These are phyloP conservation scores for Sporothrix globosa DNA, from an alignment of 2,329 filamentous ascomycete species.

Conservation along the genomic window DNA sequence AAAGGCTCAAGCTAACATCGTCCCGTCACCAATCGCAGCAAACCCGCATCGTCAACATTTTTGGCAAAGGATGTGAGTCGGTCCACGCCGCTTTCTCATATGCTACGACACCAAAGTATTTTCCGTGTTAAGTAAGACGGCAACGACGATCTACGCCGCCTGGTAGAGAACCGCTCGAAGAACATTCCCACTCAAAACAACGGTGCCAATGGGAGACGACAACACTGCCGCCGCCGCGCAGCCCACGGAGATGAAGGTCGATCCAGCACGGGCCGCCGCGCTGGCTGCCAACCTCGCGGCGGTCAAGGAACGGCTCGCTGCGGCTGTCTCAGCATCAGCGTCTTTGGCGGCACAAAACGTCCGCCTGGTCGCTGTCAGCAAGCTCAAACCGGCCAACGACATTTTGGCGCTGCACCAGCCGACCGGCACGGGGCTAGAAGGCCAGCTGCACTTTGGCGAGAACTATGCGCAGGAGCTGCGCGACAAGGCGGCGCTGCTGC, in stretches of 20 bases:
- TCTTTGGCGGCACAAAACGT: conserved; percentile 49
- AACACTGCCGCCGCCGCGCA: conserved; percentile 4
- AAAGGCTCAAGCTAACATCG: neutral
- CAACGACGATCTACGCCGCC: too few relatives aligned
- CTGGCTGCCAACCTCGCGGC: conserved; percentile 65
- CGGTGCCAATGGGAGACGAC: conserved; percentile 26
- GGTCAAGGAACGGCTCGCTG: conserved; percentile 61
- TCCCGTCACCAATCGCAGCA: conserved; percentile 1
- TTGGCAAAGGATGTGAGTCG: neutral
- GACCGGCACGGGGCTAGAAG: conserved; percentile 44
- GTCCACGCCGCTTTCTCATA: neutral
- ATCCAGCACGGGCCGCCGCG: conserved; percentile 62
- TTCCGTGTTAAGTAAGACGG: neutral
- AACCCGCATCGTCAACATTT: neutral
- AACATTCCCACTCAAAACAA: neutral
- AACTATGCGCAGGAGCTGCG: conserved; percentile 92
- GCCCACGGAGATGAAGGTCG: conserved; percentile 58
- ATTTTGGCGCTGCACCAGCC: conserved; percentile 77
- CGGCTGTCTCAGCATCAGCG: conserved; percentile 46
- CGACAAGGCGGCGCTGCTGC: conserved; percentile 82
- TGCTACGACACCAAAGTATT: neutral
- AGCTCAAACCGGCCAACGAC: conserved; percentile 91
- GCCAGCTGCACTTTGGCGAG: conserved; percentile 85
- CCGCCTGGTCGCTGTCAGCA: conserved; percentile 91
- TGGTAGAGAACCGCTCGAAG: neutral